A percentile compares a stretch with the other conserved stretches of the same genome.
Evolutionary conservation across 768 basidiomycete species (phyloP).

Genomic region (Lyophyllum semitale): DNA sequence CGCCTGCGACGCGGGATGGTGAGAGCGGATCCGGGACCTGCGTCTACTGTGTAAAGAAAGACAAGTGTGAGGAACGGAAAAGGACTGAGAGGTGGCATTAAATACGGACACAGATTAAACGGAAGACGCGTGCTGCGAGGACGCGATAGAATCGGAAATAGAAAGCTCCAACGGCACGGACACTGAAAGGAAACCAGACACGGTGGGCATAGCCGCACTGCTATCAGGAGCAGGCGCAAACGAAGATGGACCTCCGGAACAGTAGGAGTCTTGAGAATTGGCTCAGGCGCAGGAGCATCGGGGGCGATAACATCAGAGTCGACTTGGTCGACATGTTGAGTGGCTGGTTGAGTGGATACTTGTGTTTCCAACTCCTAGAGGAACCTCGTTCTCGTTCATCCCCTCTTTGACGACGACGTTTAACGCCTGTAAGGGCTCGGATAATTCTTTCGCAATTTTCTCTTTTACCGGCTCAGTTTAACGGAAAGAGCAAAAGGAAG

Average conservation of each 20-base stretch:
- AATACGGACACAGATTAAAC: conserved; percentile 52
- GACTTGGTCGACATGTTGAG: conserved; percentile 11
- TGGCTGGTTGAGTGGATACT: neutral
- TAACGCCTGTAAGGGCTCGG: conserved; percentile 25
- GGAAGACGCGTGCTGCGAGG: conserved; percentile 32
- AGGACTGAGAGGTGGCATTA: conserved; percentile 37
- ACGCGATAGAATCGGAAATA: conserved; percentile 32
- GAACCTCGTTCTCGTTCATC: conserved; percentile 26
- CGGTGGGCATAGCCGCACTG: conserved; percentile 13
- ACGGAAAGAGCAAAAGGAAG: conserved; percentile 37
- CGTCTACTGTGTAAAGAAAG: conserved; percentile 40
- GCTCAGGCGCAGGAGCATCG: conserved; percentile 16
- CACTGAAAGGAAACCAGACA: conserved; percentile 7
- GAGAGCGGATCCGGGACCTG: conserved; percentile 34
- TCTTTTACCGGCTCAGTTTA: conserved; percentile 38
- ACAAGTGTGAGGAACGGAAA: conserved; percentile 37
- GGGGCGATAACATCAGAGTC: conserved; percentile 29
- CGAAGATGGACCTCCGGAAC: conserved; percentile 28
- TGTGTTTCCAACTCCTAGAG: conserved; percentile 1
- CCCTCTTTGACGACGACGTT: conserved; percentile 33
- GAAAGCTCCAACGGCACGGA: conserved; percentile 14
- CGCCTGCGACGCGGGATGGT: conserved; percentile 3
- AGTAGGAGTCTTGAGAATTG: conserved; percentile 20
- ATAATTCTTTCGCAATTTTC: conserved; percentile 23
- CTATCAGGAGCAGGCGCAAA: conserved; percentile 11